Base-by-base conservation (phyloP, 768 basidiomycete species). In the Russula emetica region DNA sequence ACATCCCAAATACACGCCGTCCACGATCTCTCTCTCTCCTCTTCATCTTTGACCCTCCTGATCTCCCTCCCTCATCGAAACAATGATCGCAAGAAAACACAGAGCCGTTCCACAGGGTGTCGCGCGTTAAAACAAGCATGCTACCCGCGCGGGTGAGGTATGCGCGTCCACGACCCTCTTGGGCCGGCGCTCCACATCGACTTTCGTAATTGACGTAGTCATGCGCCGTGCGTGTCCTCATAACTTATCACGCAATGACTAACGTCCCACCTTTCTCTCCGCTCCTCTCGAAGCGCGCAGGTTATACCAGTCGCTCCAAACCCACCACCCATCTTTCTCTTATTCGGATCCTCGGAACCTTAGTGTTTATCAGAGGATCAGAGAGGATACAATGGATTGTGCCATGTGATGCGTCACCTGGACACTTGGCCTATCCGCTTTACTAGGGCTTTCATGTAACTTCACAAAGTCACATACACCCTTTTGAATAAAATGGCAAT, bases 111-210 rank as follows among this genome's bases (percentile, higher is more conserved):
- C 22, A 20, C n/a, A n/a, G 4, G 4, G 30, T n/a, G n/a, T n/a
- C 44, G 2, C n/a, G n/a, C 13, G 44, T 47, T 5, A 24, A 45
- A 45, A 47, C 56, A 18, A 24, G 38, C 38, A 34, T 40, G 53
- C 2, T 6, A 6, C 14, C 20, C 32, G 24, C 18, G 38, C 36
- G n/a, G 2, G 18, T 26, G 42, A 40, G 16, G 40, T 45, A 45
- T 45, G 40, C 36, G 52, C 28, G 14, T 34, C 52, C 22, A 34
- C 28, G 14, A 18, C 20, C 18, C 30, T 24, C 56, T 38, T 47
- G 24, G 28, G 44, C 58, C 52, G 45, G 58, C 52, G 63, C 52
- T 59, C 52, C 51, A 58, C 42, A 44, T 28, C 20, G 7, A 52
- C 32, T 36, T 28, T 30, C 42, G 38, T 32, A 54, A 24, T 60